Conservation (phyloP, 495 filamentous ascomycete species). For the Neurospora pannonica region DNA sequence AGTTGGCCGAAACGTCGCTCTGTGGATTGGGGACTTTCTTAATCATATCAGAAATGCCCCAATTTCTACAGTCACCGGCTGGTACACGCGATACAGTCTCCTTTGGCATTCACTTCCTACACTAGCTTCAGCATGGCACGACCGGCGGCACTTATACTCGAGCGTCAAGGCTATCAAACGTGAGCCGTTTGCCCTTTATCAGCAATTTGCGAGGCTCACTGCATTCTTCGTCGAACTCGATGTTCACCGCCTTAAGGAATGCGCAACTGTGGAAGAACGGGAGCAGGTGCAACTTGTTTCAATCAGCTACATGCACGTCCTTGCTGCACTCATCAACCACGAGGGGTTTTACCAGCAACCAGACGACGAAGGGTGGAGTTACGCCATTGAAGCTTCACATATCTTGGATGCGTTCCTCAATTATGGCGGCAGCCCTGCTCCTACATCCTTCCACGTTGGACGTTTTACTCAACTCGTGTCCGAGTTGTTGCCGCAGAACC, state of each 20-base stretch:
- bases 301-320: constrained; percentile 18
- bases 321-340: constrained; percentile 19
- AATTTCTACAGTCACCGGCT: constrained; percentile 18
- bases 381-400: constrained; percentile 16
- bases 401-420: constrained; percentile 25
- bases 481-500: constrained; percentile 25
- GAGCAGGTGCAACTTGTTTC: constrained; percentile 15
- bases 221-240: constrained; percentile 25
- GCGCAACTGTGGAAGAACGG: background rate
- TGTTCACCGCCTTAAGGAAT: constrained; percentile 2
- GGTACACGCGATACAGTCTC: constrained; percentile 27
- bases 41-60: constrained; percentile 15
- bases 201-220: constrained; percentile 18
- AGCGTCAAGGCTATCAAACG: constrained; percentile 7
- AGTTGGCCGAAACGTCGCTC: constrained; percentile 25
- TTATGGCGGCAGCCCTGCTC: constrained; percentile 7
- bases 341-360: constrained; percentile 17
- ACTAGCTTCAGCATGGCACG: background rate
- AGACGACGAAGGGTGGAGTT: constrained; percentile 21
- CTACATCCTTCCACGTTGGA: constrained; percentile 8
- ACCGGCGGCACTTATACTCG: constrained; percentile 4
- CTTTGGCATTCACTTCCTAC: constrained; percentile 27
- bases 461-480: constrained; percentile 24
- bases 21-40: constrained; percentile 38
- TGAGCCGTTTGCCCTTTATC: constrained; percentile 22